phyloP scores from a whole-genome alignment of 2,329 filamentous ascomycete species.

The Tolypocladium inflatum region DNA sequence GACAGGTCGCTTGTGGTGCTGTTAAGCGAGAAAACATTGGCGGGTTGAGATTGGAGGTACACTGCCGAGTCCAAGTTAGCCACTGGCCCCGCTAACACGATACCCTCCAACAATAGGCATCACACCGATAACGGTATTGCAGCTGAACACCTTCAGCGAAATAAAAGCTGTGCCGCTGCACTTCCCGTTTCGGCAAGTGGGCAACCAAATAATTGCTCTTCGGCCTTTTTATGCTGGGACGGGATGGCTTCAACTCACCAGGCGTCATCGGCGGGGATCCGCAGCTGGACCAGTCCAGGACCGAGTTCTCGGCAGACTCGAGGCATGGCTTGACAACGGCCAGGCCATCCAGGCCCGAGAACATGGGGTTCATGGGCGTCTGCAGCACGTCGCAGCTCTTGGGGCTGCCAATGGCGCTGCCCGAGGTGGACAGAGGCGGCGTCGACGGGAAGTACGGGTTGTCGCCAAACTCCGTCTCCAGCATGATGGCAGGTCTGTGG shows the following conservation, averaged over 20 bases:
- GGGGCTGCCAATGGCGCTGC: constrained; percentile 80
- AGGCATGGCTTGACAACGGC: constrained; percentile 59
- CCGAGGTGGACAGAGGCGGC: constrained; percentile 75
- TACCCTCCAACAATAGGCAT: constrained; percentile 1
- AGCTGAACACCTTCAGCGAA: neutral
- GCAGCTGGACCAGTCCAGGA: constrained; percentile 68
- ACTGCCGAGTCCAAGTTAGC: constrained; percentile 33
- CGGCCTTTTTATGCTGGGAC: neutral
- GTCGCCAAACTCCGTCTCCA: constrained; percentile 67
- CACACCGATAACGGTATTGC: neutral
- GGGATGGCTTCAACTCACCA: constrained; percentile 51
- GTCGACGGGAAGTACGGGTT: constrained; percentile 75
- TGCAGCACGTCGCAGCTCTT: constrained; percentile 67
- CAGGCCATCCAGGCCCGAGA: constrained; percentile 60
- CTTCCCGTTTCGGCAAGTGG: neutral
- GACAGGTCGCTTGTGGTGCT: constrained; percentile 61
- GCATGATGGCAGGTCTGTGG: constrained; percentile 68
- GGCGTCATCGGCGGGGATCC: constrained; percentile 83
- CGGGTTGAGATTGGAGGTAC: constrained; percentile 37
- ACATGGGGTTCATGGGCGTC: constrained; percentile 74
- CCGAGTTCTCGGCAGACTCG: constrained; percentile 64
- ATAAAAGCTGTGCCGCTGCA: neutral
- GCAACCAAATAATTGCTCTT: neutral
- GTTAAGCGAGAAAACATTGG: constrained; percentile 49
- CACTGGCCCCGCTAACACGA: constrained; percentile 12